phyloP scores from a whole-genome alignment of 177 flowering plant species.

The Tripterygium wilfordii region DNA sequence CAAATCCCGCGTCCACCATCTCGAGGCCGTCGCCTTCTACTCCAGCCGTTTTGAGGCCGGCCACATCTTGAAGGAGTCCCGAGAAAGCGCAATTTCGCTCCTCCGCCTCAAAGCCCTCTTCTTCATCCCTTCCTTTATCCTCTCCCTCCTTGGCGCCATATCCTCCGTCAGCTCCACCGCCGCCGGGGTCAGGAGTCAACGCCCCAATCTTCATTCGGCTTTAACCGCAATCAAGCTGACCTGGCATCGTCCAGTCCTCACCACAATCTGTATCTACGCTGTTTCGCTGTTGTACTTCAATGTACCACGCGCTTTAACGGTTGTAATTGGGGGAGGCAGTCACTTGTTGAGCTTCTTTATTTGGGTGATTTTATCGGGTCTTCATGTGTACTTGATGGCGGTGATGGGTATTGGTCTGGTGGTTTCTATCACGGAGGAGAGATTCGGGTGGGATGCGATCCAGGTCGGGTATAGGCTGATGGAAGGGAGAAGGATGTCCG shows the following conservation, averaged over 20 bases:
- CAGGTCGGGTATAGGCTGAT: slow-evolving; percentile 32
- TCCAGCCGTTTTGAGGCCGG: slow-evolving; percentile 33
- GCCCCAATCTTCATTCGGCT: slow-evolving; percentile 13
- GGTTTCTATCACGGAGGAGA: slow-evolving; percentile 46
- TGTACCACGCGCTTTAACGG: slow-evolving; percentile 1
- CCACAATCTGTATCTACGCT: slow-evolving; percentile 27
- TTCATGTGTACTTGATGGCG: slow-evolving; percentile 39
- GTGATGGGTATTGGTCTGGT: slow-evolving; percentile 44
- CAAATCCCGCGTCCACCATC: slow-evolving; percentile 22
- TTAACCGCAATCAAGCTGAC: slow-evolving; percentile 14
- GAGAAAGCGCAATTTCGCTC: slow-evolving; percentile 26
- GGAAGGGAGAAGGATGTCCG: slow-evolving; percentile 34
- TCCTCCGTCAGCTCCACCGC: slow-evolving; percentile 24
- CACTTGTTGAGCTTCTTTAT: slow-evolving; percentile 8
- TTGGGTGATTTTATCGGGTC: slow-evolving; percentile 14
- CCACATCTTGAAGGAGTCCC: slow-evolving; percentile 33
- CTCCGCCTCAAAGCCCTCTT: slow-evolving; percentile 23
- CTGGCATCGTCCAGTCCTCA: slow-evolving; percentile 30
- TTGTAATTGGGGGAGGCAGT: background rate
- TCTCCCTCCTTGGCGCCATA: slow-evolving; percentile 39
- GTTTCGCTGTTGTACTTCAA: slow-evolving; percentile 14
- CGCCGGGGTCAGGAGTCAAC: slow-evolving; percentile 8
- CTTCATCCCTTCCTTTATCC: slow-evolving; percentile 25
- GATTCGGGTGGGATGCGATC: slow-evolving; percentile 40
- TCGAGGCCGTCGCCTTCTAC: slow-evolving; percentile 23